Percentiles rank a stretch among this genome's conserved stretches.
Evolutionary conservation across 2,329 filamentous ascomycete genomes (phyloP).

Genomic region (Penicillium sumatraense): DNA sequence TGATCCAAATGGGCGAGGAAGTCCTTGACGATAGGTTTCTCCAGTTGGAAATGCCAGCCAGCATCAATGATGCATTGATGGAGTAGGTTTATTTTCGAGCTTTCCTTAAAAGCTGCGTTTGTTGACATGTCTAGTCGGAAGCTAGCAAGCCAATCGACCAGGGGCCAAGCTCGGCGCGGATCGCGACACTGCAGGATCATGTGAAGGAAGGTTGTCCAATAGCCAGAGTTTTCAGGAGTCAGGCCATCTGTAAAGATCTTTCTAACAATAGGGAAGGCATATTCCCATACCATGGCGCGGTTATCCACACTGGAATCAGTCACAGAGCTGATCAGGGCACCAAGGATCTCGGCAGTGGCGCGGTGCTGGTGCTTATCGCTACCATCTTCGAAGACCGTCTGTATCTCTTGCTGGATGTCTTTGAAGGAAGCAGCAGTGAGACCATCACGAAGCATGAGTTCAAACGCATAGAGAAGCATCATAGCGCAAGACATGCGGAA

Average conservation of each 20-base stretch:
- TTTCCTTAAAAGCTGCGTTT: conserved; percentile 98
- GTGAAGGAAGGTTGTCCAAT: conserved; percentile 94
- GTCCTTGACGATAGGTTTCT: conserved; percentile 84
- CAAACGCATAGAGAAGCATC: conserved; percentile 85
- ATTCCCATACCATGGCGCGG: conserved; percentile 80
- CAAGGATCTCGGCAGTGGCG: conserved; percentile 91
- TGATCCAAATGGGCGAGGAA: conserved; percentile 93
- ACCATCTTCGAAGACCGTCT: conserved; percentile 83
- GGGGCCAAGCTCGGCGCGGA: conserved; percentile 81
- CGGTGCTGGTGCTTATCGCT: conserved; percentile 98
- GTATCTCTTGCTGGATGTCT: conserved; percentile 81
- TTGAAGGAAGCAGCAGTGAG: conserved; percentile 78
- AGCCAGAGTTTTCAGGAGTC: conserved; percentile 90
- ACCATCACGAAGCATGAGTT: conserved; percentile 78
- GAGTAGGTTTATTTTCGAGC: conserved; percentile 89
- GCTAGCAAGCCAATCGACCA: conserved; percentile 78
- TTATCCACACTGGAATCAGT: conserved; percentile 76
- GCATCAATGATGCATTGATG: conserved; percentile 85
- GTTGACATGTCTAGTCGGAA: conserved; percentile 94
- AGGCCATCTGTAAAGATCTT: conserved; percentile 87
- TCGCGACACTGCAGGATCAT: conserved; percentile 87
- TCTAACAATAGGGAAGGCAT: conserved; percentile 85
- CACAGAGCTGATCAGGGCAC: conserved; percentile 79
- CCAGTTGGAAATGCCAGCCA: conserved; percentile 94
- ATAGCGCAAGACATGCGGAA: conserved; percentile 90